Percentiles rank a stretch among this genome's conserved stretches.
Evolutionary conservation across 2,329 filamentous ascomycete genomes (phyloP).

Genomic region (Teratosphaeriaceae sp.): DNA sequence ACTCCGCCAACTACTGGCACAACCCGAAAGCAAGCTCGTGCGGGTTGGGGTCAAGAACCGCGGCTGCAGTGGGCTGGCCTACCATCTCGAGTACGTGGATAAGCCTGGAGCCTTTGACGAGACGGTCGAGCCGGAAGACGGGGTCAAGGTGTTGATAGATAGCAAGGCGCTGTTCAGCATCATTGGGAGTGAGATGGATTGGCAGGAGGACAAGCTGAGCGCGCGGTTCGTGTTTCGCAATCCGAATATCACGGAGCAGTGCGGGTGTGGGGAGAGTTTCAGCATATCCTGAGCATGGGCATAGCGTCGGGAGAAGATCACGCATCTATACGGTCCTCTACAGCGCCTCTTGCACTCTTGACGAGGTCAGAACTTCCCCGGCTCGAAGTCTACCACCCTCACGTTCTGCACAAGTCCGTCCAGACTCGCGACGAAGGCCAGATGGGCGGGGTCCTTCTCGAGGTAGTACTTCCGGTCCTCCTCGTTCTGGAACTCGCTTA

Average conservation of each 20-base stretch:
- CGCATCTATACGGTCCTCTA: background rate
- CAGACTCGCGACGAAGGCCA: constrained; percentile 50
- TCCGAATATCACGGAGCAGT: constrained; percentile 88
- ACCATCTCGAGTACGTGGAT: constrained; percentile 92
- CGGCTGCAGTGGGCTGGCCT: constrained; percentile 88
- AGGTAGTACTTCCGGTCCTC: constrained; percentile 65
- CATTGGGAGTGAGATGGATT: constrained; percentile 98
- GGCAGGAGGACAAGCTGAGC: constrained; percentile 91
- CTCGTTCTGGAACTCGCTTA: constrained; percentile 57
- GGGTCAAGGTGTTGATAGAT: constrained; percentile 91
- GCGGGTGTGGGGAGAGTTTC: constrained; percentile 13
- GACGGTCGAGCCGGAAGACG: constrained; percentile 79
- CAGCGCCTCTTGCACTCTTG: too few relatives aligned
- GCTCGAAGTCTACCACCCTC: constrained; percentile 54
- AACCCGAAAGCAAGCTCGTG: constrained; percentile 87
- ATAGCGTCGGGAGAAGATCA: background rate
- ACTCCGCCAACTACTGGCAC: constrained; percentile 67
- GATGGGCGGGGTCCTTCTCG: constrained; percentile 56
- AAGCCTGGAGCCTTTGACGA: constrained; percentile 86
- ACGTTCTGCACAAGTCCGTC: constrained; percentile 46
- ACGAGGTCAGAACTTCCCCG: constrained; percentile 29
- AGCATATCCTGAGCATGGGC: constrained; percentile 6
- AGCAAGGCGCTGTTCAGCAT: constrained; percentile 97
- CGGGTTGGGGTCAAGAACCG: constrained; percentile 90
- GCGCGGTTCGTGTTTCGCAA: constrained; percentile 92